Percentiles rank a stretch among this genome's conserved stretches.
Conservation (phyloP, 2,329 filamentous ascomycete species). For the Onygenales sp. region DNA sequence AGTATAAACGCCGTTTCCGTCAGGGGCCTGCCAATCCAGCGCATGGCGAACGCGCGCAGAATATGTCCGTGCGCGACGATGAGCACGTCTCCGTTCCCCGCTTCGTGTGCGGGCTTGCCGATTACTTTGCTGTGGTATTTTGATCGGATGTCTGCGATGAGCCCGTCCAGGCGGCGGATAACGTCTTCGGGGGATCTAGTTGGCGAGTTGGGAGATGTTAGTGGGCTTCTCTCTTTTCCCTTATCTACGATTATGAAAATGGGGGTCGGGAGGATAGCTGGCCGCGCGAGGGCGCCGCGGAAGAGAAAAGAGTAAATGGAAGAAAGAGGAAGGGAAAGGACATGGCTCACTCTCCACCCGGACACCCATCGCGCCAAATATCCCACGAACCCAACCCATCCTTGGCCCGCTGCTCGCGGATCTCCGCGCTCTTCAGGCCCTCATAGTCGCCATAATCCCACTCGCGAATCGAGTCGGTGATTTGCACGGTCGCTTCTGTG, state of each 20-base stretch:
- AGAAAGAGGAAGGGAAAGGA: neutral
- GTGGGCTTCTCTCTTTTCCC: neutral
- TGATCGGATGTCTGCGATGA: conserved; percentile 66
- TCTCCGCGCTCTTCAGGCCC: conserved; percentile 64
- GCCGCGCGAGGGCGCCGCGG: too few species aligned
- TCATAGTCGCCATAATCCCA: conserved; percentile 89
- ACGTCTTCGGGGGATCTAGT: conserved; percentile 61
- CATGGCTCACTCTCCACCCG: conserved; percentile 64
- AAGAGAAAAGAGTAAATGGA: neutral
- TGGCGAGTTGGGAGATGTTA: neutral
- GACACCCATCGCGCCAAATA: conserved; percentile 84
- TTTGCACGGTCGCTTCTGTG: conserved; percentile 53
- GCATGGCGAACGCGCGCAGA: conserved; percentile 74
- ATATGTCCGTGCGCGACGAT: conserved; percentile 89
- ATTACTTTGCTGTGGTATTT: conserved; percentile 57
- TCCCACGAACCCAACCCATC: conserved; percentile 57
- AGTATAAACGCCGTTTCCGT: conserved; percentile 69
- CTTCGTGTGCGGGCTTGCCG: conserved; percentile 39
- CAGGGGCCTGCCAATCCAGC: conserved; percentile 68
- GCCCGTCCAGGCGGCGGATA: conserved; percentile 58
- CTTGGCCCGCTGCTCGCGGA: conserved; percentile 48
- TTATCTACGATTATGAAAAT: neutral
- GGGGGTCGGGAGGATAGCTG: neutral
- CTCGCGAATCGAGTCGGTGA: conserved; percentile 66
- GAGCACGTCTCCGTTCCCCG: conserved; percentile 54